Evolutionary conservation across 306 rosid genomes (phyloP).

Genomic region (Delonix regia): DNA sequence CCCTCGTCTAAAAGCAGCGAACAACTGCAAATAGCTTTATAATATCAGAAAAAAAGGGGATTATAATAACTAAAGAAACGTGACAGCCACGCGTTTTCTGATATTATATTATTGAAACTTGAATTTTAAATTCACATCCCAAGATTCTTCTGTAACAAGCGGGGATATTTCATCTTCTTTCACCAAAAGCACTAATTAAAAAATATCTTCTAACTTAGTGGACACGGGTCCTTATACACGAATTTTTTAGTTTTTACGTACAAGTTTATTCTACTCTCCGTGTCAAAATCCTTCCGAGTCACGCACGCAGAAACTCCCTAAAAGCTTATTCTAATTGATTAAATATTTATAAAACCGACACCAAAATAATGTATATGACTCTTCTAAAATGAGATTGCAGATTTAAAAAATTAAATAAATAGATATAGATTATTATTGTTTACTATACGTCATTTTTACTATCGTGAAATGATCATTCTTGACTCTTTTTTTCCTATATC

Average conservation of each 20-base stretch:
- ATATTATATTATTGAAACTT: constrained; percentile 18
- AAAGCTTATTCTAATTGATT: neutral
- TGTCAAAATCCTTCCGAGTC: neutral
- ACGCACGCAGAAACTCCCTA: constrained; percentile 26
- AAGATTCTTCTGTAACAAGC: neutral
- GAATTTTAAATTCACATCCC: neutral
- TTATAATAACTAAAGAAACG: constrained; percentile 27
- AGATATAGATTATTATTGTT: too few relatives aligned
- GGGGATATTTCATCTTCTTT: neutral
- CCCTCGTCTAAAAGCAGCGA: neutral
- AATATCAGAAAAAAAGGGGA: neutral
- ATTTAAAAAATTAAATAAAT: too few relatives aligned
- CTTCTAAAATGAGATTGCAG: too few relatives aligned
- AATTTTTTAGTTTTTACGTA: neutral
- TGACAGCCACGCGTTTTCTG: constrained; percentile 36
- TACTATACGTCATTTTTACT: too few relatives aligned
- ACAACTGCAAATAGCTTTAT: neutral
- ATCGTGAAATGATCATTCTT: neutral
- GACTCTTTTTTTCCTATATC: neutral
- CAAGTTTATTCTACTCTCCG: neutral
- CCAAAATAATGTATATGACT: too few relatives aligned
- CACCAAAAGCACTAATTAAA: neutral
- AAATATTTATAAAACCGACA: neutral
- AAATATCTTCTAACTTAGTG: neutral
- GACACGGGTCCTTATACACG: neutral